Conservation (phyloP, 1,139 yeast species). For the Yamadazyma atmosphaerica region DNA sequence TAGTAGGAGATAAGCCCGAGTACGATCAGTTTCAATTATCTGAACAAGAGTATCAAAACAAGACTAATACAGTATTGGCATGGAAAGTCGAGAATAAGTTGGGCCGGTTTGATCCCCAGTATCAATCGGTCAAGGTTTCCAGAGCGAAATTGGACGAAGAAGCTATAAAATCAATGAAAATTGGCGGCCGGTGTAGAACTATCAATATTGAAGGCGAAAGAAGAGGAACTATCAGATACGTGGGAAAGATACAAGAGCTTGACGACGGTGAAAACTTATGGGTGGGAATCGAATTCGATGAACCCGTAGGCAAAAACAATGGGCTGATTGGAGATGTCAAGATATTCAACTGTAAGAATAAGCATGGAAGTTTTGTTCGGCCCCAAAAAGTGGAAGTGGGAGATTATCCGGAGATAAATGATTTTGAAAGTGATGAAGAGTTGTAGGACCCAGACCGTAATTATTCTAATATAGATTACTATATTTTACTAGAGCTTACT, state of each 20-base stretch:
- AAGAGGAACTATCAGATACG: slow-evolving; percentile 63
- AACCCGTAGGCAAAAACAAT: slow-evolving; percentile 48
- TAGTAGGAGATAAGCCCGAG: slow-evolving; percentile 23
- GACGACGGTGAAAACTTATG: slow-evolving; percentile 46
- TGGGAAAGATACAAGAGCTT: slow-evolving; percentile 67
- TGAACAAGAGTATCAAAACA: slow-evolving; percentile 65
- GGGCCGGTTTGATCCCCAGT: slow-evolving; percentile 71
- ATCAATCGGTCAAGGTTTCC: slow-evolving; percentile 23
- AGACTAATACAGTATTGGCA: slow-evolving; percentile 62
- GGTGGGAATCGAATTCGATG: slow-evolving; percentile 52
- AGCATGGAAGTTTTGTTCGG: slow-evolving; percentile 53
- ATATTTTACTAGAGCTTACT: too few relatives aligned
- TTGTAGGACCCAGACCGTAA: too few relatives aligned
- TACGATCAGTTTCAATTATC: slow-evolving; percentile 46
- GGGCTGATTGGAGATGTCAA: slow-evolving; percentile 36
- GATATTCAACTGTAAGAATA: slow-evolving; percentile 35
- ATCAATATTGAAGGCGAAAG: slow-evolving; percentile 53
- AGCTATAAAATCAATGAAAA: slow-evolving; percentile 21
- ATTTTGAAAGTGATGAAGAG: slow-evolving; percentile 45
- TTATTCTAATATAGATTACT: too few relatives aligned
- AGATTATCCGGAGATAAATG: slow-evolving; percentile 48
- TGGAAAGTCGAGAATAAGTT: slow-evolving; percentile 72
- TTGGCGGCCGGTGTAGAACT: slow-evolving; percentile 42
- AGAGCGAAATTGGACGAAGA: slow-evolving; percentile 19
- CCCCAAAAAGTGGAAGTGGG: slow-evolving; percentile 54